A percentile compares a stretch with the other conserved stretches of the same genome.
These are phyloP conservation scores for Venturia oleaginea DNA, from an alignment of 2,329 filamentous ascomycete genomes.

Conservation along the genomic window DNA sequence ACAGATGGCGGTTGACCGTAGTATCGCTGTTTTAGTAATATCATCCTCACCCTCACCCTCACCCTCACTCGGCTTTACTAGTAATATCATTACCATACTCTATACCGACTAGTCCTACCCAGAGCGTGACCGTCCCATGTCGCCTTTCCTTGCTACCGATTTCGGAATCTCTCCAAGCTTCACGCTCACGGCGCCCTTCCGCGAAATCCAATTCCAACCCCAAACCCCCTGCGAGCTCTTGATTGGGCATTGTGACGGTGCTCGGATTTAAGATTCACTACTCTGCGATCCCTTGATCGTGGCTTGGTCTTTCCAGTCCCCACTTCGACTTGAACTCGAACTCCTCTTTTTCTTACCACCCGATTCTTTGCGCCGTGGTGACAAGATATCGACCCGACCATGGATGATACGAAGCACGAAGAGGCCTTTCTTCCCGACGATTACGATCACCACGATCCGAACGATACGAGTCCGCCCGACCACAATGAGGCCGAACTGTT, in stretches of 20 bases:
- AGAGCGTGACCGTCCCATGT: background rate
- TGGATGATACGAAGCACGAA: background rate
- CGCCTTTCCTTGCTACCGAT: background rate
- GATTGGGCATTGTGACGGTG: background rate
- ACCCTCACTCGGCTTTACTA: background rate
- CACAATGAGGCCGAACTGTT: conserved; percentile 6
- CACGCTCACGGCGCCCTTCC: background rate
- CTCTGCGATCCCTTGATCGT: background rate
- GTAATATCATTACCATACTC: background rate
- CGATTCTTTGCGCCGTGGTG: background rate
- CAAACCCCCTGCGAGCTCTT: background rate
- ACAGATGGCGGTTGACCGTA: background rate
- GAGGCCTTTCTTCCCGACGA: background rate
- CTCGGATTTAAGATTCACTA: background rate
- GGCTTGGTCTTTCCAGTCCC: background rate
- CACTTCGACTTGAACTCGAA: background rate
- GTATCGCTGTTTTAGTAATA: background rate
- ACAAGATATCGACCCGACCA: background rate
- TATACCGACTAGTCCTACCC: background rate
- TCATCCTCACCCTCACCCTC: background rate
- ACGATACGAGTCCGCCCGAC: conserved; percentile 1
- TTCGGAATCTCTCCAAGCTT: background rate
- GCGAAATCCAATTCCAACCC: background rate
- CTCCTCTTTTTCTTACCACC: background rate
- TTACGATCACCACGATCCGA: background rate